Evolutionary conservation across 371 early-diverging fungal species (phyloP).

Genomic region (Entomophthora muscae): DNA sequence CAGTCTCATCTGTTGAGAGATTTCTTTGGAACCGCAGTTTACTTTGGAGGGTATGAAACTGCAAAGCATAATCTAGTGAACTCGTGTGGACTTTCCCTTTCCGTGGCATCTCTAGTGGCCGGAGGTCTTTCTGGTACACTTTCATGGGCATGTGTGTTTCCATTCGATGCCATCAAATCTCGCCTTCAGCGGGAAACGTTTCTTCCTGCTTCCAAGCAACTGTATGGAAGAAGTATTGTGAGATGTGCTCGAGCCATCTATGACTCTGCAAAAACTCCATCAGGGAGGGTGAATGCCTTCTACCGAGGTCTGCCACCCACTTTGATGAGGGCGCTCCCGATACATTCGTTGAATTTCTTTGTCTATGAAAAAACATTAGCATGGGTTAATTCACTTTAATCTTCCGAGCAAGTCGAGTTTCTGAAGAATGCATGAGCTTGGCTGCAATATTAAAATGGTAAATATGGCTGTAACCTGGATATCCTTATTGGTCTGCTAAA

Average conservation of each 20-base stretch:
- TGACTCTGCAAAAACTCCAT: conserved; percentile 22
- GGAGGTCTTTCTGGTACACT: conserved; percentile 59
- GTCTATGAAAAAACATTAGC: conserved; percentile 33
- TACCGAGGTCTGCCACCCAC: conserved; percentile 60
- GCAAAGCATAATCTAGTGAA: conserved; percentile 35
- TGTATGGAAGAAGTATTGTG: conserved; percentile 17
- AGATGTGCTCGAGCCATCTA: not conserved
- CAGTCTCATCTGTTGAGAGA: conserved; percentile 38
- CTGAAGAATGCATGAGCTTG: too few relatives aligned
- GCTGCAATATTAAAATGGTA: too few relatives aligned
- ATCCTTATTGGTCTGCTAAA: too few relatives aligned
- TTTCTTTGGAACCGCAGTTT: conserved; percentile 50
- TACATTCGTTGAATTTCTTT: conserved; percentile 62
- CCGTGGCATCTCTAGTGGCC: conserved; percentile 28
- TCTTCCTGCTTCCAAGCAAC: conserved; percentile 18
- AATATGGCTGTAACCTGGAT: too few relatives aligned
- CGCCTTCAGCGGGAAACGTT: conserved; percentile 52
- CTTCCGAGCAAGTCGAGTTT: too few relatives aligned
- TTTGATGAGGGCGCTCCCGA: conserved; percentile 57
- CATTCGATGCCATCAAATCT: conserved; percentile 56
- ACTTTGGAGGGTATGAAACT: conserved; percentile 58
- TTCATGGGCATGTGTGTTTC: conserved; percentile 63
- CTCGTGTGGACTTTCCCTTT: conserved; percentile 1
- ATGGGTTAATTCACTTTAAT: too few relatives aligned
- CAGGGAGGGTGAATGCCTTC: conserved; percentile 28